These are phyloP conservation scores for Talaromyces atroroseus DNA, from an alignment of 2,329 filamentous ascomycete species.

Conservation along the genomic window DNA sequence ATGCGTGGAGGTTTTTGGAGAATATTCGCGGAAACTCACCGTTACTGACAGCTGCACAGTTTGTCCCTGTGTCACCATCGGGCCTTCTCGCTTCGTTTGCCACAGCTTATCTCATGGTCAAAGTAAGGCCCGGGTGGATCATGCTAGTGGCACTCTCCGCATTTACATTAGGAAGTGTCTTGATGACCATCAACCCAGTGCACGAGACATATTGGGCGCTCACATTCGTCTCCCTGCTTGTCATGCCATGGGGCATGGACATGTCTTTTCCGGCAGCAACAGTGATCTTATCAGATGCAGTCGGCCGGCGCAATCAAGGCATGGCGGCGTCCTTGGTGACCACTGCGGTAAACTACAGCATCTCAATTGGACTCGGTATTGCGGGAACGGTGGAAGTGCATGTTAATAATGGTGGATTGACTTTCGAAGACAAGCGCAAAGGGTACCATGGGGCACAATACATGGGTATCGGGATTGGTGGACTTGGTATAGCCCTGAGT, in stretches of 20 bases:
- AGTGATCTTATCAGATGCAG: conserved; percentile 54
- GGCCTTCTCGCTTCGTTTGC: conserved; percentile 30
- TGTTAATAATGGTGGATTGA: conserved; percentile 33
- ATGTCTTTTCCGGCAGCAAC: conserved; percentile 61
- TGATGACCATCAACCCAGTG: conserved; percentile 37
- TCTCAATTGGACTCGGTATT: conserved; percentile 61
- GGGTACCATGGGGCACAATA: conserved; percentile 39
- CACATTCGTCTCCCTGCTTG: conserved; percentile 25
- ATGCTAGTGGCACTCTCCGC: conserved; percentile 33
- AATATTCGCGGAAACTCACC: conserved; percentile 28
- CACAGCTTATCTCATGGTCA: conserved; percentile 30
- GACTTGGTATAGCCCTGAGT: conserved; percentile 19
- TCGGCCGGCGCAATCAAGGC: conserved; percentile 45
- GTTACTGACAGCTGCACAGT: conserved; percentile 26
- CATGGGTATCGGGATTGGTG: conserved; percentile 32
- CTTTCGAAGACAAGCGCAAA: conserved; percentile 22
- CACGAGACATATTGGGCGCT: conserved; percentile 41
- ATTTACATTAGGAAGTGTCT: conserved; percentile 31
- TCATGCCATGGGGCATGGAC: conserved; percentile 41
- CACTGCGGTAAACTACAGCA: conserved; percentile 64
- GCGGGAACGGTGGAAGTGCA: conserved; percentile 59
- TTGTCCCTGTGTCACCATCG: conserved; percentile 22
- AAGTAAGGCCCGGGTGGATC: conserved; percentile 25
- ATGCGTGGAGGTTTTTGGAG: conserved; percentile 48
- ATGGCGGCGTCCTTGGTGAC: conserved; percentile 55